Evolutionary conservation across 345 rosid genomes (phyloP).

Genomic region (Schrenkiella parvula): DNA sequence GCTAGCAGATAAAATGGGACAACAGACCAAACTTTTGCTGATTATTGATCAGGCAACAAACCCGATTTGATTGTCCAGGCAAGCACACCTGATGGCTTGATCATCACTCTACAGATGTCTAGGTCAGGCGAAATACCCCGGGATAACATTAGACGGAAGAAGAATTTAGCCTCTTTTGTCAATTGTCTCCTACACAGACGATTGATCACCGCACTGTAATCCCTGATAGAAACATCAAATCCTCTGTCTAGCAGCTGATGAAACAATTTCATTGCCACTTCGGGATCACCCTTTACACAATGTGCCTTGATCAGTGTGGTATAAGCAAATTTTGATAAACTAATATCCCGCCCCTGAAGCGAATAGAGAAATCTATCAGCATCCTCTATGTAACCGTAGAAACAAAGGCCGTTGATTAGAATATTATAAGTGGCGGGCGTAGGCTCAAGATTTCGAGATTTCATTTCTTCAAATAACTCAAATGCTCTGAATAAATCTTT

Average conservation of each 20-base stretch:
- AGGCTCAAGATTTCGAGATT: conserved; percentile 43
- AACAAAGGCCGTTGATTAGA: conserved; percentile 60
- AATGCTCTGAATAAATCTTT: conserved; percentile 42
- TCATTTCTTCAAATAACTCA: conserved; percentile 43
- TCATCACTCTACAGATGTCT: conserved; percentile 50
- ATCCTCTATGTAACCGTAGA: conserved; percentile 36
- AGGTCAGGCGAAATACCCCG: conserved; percentile 54
- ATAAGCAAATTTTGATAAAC: conserved; percentile 51
- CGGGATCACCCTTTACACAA: conserved; percentile 59
- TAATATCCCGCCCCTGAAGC: conserved; percentile 38
- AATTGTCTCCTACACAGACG: conserved; percentile 60
- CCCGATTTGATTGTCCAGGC: conserved; percentile 50
- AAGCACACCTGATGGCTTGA: conserved; percentile 42
- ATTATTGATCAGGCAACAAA: conserved; percentile 31
- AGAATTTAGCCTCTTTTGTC: conserved; percentile 39
- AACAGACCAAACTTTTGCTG: conserved; percentile 7
- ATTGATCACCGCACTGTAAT: conserved; percentile 66
- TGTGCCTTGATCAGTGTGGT: conserved; percentile 65
- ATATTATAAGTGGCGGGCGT: conserved; percentile 52
- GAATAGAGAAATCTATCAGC: conserved; percentile 49
- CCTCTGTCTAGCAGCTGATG: conserved; percentile 52
- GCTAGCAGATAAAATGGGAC: neutral
- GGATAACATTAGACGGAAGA: conserved; percentile 55
- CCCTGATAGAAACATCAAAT: conserved; percentile 51
- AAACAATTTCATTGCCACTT: conserved; percentile 39